Evolutionary conservation across 2,329 filamentous ascomycete genomes (phyloP), one percentile per base, ranked within the genome.

Genomic region (Pseudogymnoascus sp.): DNA sequence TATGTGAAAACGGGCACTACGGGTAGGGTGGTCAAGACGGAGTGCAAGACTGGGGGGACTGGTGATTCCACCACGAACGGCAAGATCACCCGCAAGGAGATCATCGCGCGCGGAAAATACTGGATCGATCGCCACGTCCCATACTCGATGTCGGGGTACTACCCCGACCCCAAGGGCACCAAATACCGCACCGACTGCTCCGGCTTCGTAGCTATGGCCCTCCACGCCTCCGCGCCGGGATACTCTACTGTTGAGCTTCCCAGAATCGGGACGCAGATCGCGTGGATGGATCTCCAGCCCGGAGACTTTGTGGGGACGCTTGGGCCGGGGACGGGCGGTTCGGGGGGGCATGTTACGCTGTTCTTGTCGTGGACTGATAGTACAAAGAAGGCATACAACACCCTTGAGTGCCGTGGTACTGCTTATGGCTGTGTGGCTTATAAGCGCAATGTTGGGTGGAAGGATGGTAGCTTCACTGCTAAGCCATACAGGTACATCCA

Each of bases 1-100:
- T 65, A 65, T 28, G 63, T 65, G 63, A 65, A 65, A 35, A 65
- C 63, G 1, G 63, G 63, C 11, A 37, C 21, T 12, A 12, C 8
- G 12, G 59, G 63, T 5, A 35, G 60, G n/a, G 53, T 65, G 11
- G 42, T 47, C 42, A 47, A 47, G 2, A n/a, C 11, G 2, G 42
- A 47, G 5, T 47, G 42, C 21, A 47, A 47, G 12, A 23, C 42
- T 4, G 42, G 42, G 21, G 42, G 42, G 25, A 25, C 42, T 1
- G 42, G 38, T 56, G 40, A 61, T 23, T 59, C 56, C 25, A n/a
- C 16, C 3, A 35, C 5, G 16, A 59, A 59, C 11, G 56, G 56
- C 56, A 59, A 59, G 56, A 59, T 59, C 7, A 59, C 56, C 3
- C 56, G 56, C 6, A 59, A 59, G 56, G 56, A 59, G 23, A 59